Conservation (phyloP, 2,329 filamentous ascomycete species). For the Clonostachys sp. region DNA sequence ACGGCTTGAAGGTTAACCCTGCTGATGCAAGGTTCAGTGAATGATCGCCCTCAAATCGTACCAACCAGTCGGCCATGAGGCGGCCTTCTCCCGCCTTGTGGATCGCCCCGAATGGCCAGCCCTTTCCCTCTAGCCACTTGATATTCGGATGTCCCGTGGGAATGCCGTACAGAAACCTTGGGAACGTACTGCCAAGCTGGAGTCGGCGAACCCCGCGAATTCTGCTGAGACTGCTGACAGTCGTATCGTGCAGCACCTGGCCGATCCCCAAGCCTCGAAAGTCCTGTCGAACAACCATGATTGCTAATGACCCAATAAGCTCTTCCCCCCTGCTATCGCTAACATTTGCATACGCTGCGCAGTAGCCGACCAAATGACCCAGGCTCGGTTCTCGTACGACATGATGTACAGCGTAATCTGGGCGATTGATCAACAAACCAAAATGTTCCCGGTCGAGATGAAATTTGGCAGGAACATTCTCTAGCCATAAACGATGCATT, state of each 20-base stretch:
- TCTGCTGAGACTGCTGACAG: slow-evolving; percentile 39
- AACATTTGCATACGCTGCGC: slow-evolving; percentile 56
- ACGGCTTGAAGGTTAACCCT: slow-evolving; percentile 37
- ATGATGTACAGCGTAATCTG: slow-evolving; percentile 54
- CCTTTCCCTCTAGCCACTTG: slow-evolving; percentile 49
- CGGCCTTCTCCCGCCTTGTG: slow-evolving; percentile 43
- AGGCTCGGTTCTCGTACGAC: slow-evolving; percentile 42
- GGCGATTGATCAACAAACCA: slow-evolving; percentile 41
- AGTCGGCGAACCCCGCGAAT: slow-evolving; percentile 48
- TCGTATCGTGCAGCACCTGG: slow-evolving; percentile 45
- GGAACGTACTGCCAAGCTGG: slow-evolving; percentile 55
- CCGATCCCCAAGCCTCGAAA: slow-evolving; percentile 47
- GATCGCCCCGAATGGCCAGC: slow-evolving; percentile 37
- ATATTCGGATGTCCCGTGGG: slow-evolving; percentile 33
- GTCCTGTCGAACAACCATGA: slow-evolving; percentile 44
- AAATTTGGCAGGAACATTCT: slow-evolving; percentile 38
- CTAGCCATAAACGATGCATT: slow-evolving; percentile 40
- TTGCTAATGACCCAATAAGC: slow-evolving; percentile 50
- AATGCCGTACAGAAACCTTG: slow-evolving; percentile 51
- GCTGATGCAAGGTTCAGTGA: slow-evolving; percentile 29
- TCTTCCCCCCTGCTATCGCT: slow-evolving; percentile 45
- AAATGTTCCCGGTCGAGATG: slow-evolving; percentile 35
- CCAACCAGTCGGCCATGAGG: slow-evolving; percentile 47
- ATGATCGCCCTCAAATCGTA: slow-evolving; percentile 45
- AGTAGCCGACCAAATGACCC: slow-evolving; percentile 46